Evolutionary conservation across 371 early-diverging fungal species (phyloP).

Genomic region (Saksenaea oblongispora): DNA sequence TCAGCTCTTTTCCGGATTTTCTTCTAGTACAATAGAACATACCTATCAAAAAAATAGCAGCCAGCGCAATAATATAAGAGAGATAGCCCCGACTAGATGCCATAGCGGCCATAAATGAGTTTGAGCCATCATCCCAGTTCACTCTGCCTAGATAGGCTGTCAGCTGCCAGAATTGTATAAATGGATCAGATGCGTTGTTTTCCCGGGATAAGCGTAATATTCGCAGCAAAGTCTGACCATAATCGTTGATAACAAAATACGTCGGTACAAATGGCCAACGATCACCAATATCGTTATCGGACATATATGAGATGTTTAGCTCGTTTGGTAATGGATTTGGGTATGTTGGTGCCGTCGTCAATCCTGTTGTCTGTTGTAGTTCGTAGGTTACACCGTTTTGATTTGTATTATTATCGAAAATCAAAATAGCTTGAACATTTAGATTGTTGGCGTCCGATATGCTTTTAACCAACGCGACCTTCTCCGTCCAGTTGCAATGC

Average conservation of each 20-base stretch:
- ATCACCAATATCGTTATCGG: slow-evolving; percentile 30
- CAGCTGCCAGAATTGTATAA: neutral
- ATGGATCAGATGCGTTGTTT: neutral
- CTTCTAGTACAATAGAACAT: slow-evolving; percentile 7
- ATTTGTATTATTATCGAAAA: slow-evolving; percentile 28
- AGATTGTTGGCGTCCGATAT: slow-evolving; percentile 23
- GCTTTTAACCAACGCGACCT: slow-evolving; percentile 20
- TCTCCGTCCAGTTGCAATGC: slow-evolving; percentile 34
- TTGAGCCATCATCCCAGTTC: slow-evolving; percentile 2
- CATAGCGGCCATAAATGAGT: slow-evolving; percentile 9
- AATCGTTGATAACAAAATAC: slow-evolving; percentile 29
- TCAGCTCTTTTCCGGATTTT: neutral
- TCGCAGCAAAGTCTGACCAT: slow-evolving; percentile 11
- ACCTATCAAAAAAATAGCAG: slow-evolving; percentile 41
- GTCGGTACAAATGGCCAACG: slow-evolving; percentile 23
- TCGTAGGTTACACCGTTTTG: slow-evolving; percentile 3
- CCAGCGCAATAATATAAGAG: slow-evolving; percentile 41
- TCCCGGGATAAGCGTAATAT: neutral
- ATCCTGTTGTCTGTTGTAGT: slow-evolving; percentile 6
- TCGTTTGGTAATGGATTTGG: slow-evolving; percentile 16
- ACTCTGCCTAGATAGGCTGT: neutral
- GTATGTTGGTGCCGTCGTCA: slow-evolving; percentile 8
- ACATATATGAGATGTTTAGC: slow-evolving; percentile 32
- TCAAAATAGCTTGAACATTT: slow-evolving; percentile 25
- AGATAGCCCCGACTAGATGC: slow-evolving; percentile 33